Conservation (phyloP, 1,284 basidiomycete genomes). For the Leucoagaricus sp. region DNA sequence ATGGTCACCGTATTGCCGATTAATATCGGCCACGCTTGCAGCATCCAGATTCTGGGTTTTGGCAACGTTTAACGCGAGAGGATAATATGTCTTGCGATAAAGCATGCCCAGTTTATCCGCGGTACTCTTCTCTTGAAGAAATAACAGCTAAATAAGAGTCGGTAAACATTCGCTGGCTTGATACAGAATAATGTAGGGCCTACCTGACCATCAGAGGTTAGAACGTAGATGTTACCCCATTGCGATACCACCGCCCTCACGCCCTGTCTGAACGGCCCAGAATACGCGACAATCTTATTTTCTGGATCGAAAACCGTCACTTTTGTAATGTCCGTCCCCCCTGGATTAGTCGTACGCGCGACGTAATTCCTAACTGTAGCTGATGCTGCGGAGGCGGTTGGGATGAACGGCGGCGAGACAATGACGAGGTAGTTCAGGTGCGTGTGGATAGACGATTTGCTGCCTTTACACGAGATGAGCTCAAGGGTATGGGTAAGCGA, state of each 20-base stretch:
- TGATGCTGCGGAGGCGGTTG: conserved; percentile 64
- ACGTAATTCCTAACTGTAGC: conserved; percentile 79
- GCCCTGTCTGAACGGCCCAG: conserved; percentile 77
- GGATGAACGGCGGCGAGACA: conserved; percentile 81
- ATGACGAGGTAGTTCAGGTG: conserved; percentile 84
- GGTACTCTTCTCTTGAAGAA: conserved; percentile 80
- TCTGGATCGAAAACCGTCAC: conserved; percentile 91
- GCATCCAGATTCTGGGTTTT: conserved; percentile 74
- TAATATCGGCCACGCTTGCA: conserved; percentile 81
- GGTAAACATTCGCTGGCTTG: conserved; percentile 6
- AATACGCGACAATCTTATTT: conserved; percentile 90
- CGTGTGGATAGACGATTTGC: conserved; percentile 70
- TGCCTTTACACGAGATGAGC: conserved; percentile 48
- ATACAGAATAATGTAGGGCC: conserved; percentile 20
- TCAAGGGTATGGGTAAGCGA: too few species aligned
- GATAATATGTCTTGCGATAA: conserved; percentile 75
- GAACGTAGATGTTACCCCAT: conserved; percentile 78
- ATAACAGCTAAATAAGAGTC: conserved; percentile 53
- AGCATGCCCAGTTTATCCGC: conserved; percentile 80
- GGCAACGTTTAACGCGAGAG: conserved; percentile 78
- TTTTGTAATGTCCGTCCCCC: conserved; percentile 73
- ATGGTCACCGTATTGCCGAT: conserved; percentile 89
- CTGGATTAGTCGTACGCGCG: conserved; percentile 45
- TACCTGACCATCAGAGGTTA: conserved; percentile 78
- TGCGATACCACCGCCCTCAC: conserved; percentile 80